Evolutionary conservation across 2,329 filamentous ascomycete genomes (phyloP).

Genomic region (Aspergillus quadrilineatus): DNA sequence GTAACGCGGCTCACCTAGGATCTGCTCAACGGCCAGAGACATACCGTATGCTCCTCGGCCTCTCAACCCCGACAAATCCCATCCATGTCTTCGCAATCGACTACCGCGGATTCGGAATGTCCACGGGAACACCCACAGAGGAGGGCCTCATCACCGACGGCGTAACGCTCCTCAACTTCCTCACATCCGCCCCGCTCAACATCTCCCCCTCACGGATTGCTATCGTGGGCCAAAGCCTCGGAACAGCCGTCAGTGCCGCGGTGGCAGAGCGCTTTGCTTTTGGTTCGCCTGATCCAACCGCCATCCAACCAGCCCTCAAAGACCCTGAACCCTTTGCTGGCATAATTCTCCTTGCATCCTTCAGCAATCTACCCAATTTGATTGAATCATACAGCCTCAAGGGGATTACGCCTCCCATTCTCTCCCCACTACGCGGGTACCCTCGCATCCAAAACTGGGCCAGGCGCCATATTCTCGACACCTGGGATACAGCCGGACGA

Average conservation of each 20-base stretch:
- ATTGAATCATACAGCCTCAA: constrained; percentile 74
- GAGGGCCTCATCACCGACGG: constrained; percentile 78
- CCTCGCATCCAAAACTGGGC: constrained; percentile 64
- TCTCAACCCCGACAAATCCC: constrained; percentile 60
- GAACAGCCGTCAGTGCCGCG: constrained; percentile 77
- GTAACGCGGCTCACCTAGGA: constrained; percentile 82
- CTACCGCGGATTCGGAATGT: constrained; percentile 84
- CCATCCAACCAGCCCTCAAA: constrained; percentile 43
- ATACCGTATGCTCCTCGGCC: constrained; percentile 73
- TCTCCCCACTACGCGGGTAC: constrained; percentile 71
- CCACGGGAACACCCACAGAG: constrained; percentile 77
- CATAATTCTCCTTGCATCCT: constrained; percentile 75
- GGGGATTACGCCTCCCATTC: constrained; percentile 70
- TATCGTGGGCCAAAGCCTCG: constrained; percentile 81
- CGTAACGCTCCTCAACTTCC: constrained; percentile 67
- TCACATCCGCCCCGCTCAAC: constrained; percentile 56
- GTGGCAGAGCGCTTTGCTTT: constrained; percentile 70
- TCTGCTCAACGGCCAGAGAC: constrained; percentile 73
- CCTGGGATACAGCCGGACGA: constrained; percentile 72
- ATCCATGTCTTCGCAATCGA: constrained; percentile 84
- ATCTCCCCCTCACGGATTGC: constrained; percentile 72
- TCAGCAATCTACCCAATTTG: constrained; percentile 71
- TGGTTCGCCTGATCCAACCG: constrained; percentile 33
- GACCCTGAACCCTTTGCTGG: constrained; percentile 68
- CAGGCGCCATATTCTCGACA: constrained; percentile 67